Evolutionary conservation across 83 land plant species (phyloP).

Genomic region (Thuja plicata): DNA sequence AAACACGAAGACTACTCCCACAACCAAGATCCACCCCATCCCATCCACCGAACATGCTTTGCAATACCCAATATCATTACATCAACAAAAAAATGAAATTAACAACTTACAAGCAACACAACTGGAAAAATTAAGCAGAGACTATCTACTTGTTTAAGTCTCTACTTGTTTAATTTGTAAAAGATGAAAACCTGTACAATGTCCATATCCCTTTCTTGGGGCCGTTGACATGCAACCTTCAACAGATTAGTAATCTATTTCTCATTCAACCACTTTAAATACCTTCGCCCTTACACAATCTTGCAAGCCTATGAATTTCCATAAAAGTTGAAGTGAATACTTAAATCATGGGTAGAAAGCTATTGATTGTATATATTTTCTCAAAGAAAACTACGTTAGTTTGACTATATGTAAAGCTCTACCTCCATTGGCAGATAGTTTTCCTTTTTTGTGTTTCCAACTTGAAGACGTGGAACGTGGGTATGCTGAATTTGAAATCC

Average conservation of each 20-base stretch:
- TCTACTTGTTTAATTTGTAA: not conserved
- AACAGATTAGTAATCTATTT: slow-evolving; percentile 87
- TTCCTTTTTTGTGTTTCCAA: slow-evolving; percentile 91
- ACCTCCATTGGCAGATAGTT: slow-evolving; percentile 99
- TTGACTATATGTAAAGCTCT: not conserved
- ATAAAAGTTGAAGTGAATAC: not conserved
- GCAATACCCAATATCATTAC: too few species aligned
- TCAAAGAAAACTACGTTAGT: slow-evolving; percentile 8
- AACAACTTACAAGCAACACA: not conserved
- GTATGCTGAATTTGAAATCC: slow-evolving; percentile 79
- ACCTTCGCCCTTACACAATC: slow-evolving; percentile 98
- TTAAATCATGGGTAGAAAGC: not conserved
- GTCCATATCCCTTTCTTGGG: slow-evolving; percentile 80
- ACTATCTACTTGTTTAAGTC: too few species aligned
- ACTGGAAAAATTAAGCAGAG: not conserved
- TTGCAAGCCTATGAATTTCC: slow-evolving; percentile 75
- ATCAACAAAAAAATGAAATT: not conserved
- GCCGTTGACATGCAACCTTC: slow-evolving; percentile 96
- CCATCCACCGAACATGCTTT: too few species aligned
- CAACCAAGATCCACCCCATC: too few species aligned
- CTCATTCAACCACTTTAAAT: slow-evolving; percentile 87
- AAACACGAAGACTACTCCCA: too few species aligned
- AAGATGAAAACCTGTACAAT: slow-evolving; percentile 72
- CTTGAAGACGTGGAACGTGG: slow-evolving; percentile 99
- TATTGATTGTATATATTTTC: not conserved